phyloP scores from a whole-genome alignment of 352 stramenopile species.

The Phytophthora hybrid region DNA sequence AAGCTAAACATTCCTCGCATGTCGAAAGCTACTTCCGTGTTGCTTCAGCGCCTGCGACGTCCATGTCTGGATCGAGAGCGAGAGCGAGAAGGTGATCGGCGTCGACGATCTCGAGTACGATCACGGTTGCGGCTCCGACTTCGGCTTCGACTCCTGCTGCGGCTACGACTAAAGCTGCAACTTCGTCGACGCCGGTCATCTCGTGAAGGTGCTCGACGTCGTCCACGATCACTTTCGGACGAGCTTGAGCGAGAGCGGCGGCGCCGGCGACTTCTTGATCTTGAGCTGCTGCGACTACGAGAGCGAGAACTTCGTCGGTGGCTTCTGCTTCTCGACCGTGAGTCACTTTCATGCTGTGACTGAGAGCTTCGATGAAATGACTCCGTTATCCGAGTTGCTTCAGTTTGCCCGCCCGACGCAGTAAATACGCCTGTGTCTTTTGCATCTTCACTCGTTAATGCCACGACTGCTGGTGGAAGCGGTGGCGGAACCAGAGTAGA shows the following conservation, averaged over 20 bases:
- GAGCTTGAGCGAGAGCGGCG: conserved; percentile 37
- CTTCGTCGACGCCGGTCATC: conserved; percentile 22
- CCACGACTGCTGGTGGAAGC: conserved; percentile 8
- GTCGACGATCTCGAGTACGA: conserved; percentile 24
- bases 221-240: conserved; percentile 20
- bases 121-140: conserved; percentile 18
- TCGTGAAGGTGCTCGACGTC: conserved; percentile 16
- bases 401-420: conserved; percentile 1
- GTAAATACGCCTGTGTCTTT: conserved; percentile 1
- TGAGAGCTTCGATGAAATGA: conserved; percentile 1
- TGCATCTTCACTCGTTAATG: conserved; percentile 2
- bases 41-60: conserved; percentile 28
- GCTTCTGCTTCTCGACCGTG: conserved; percentile 32
- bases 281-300: conserved; percentile 33
- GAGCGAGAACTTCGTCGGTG: conserved; percentile 13
- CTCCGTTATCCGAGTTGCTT: background rate
- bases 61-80: conserved; percentile 30
- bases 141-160: conserved; percentile 38
- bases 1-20: background rate
- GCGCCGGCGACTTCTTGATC: conserved; percentile 25
- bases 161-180: conserved; percentile 34
- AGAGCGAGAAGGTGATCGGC: conserved; percentile 43
- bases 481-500: conserved; percentile 16
- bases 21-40: background rate
- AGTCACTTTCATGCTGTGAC: conserved; percentile 20